These are phyloP conservation scores for Akanthomyces uredinophilus DNA, from an alignment of 2,329 filamentous ascomycete species.

Conservation along the genomic window DNA sequence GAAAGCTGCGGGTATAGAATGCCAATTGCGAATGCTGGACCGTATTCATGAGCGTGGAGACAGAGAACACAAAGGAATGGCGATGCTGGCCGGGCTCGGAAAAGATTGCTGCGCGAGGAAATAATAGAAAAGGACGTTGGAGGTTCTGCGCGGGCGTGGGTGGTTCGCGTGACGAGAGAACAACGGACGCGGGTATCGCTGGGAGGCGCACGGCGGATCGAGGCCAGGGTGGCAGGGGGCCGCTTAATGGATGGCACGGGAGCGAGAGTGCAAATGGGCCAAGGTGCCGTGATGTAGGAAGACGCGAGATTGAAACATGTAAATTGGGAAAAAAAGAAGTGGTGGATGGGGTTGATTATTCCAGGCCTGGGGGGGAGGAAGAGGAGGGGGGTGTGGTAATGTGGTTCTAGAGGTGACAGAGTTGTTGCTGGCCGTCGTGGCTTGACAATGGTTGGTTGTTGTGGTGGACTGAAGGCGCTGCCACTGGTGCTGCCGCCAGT, in stretches of 20 bases:
- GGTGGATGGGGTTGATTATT: conserved; percentile 1
- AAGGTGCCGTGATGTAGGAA: background rate
- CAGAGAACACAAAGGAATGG: background rate
- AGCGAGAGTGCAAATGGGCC: background rate
- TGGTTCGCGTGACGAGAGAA: conserved; percentile 11
- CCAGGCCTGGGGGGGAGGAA: background rate
- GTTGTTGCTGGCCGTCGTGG: background rate
- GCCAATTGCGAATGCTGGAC: conserved; percentile 10
- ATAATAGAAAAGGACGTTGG: background rate
- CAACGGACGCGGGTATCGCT: conserved; percentile 9
- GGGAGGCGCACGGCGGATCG: background rate
- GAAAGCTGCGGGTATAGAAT: conserved; percentile 5
- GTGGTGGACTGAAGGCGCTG: background rate
- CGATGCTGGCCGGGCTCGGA: background rate
- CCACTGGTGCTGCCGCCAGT: too few relatives aligned
- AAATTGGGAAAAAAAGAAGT: background rate
- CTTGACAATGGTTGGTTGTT: background rate
- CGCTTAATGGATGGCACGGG: background rate
- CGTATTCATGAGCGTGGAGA: background rate
- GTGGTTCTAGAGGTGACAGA: background rate
- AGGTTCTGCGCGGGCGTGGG: conserved; percentile 2
- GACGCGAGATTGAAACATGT: conserved; percentile 12
- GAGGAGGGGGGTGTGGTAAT: background rate
- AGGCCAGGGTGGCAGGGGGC: background rate
- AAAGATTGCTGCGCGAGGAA: background rate